phyloP scores from a whole-genome alignment of 768 basidiomycete species.

The Pholiota conissans region DNA sequence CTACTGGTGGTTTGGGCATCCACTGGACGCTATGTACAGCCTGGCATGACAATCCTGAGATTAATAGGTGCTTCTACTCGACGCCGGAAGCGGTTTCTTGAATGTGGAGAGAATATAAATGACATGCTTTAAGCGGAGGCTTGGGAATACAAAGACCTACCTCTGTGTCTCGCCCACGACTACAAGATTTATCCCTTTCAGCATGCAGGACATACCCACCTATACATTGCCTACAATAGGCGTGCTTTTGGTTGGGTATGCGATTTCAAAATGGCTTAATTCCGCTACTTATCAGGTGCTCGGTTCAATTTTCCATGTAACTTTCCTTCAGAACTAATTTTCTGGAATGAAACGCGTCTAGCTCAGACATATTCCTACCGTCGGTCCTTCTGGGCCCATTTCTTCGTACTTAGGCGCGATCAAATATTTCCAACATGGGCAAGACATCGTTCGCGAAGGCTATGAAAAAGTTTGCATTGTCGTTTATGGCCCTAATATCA shows the following conservation, averaged over 20 bases:
- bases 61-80: background rate
- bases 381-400: slow-evolving; percentile 12
- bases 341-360: slow-evolving; percentile 1
- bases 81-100: background rate
- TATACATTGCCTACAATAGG: background rate
- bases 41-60: background rate
- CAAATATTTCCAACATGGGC: slow-evolving; percentile 13
- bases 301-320: background rate
- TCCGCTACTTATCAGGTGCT: background rate
- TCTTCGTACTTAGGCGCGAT: slow-evolving; percentile 12
- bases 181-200: background rate
- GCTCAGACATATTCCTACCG: slow-evolving; percentile 18
- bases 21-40: background rate
- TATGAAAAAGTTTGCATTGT: slow-evolving; percentile 20
- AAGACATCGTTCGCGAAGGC: slow-evolving; percentile 20
- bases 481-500: background rate
- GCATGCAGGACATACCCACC: background rate
- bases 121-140: background rate
- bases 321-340: background rate
- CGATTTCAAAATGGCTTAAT: background rate
- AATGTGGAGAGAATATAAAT: background rate
- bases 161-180: background rate
- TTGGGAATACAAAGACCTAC: background rate
- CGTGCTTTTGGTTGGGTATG: background rate
- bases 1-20: background rate